Percentiles rank a stretch among this genome's conserved stretches.
These are phyloP conservation scores for Begonia peltatifolia DNA, from an alignment of 306 rosid species.

Conservation along the genomic window DNA sequence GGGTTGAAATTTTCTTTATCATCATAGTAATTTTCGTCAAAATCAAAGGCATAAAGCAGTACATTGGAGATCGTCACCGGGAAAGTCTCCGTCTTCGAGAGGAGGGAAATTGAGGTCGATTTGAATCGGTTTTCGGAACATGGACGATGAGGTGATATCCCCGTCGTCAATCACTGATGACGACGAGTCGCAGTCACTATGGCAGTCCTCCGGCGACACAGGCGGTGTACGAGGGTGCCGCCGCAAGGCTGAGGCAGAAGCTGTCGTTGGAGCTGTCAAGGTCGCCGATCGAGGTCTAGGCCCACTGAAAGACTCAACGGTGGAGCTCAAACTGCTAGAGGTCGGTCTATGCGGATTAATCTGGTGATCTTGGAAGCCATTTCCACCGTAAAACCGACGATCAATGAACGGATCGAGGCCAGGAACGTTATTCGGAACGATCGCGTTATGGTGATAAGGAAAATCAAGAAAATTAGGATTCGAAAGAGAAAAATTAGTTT, in stretches of 20 bases:
- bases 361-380: slow-evolving; percentile 24
- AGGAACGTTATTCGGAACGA: neutral
- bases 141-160: slow-evolving; percentile 28
- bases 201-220: slow-evolving; percentile 62
- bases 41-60: slow-evolving; percentile 69
- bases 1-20: neutral
- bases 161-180: slow-evolving; percentile 59
- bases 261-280: neutral
- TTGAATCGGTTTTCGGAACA: slow-evolving; percentile 34
- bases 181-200: slow-evolving; percentile 84
- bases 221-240: slow-evolving; percentile 49
- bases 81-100: slow-evolving; percentile 31
- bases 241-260: slow-evolving; percentile 11
- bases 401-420: slow-evolving; percentile 28
- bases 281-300: slow-evolving; percentile 29
- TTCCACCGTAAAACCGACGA: slow-evolving; percentile 23
- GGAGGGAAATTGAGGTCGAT: slow-evolving; percentile 74
- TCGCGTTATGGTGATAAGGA: slow-evolving; percentile 14
- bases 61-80: slow-evolving; percentile 36
- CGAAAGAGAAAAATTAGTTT: slow-evolving; percentile 46
- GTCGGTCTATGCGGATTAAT: slow-evolving; percentile 49
- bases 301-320: slow-evolving; percentile 81
- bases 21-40: neutral
- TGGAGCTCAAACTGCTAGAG: slow-evolving; percentile 72
- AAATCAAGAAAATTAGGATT: slow-evolving; percentile 20